Percentiles rank a stretch among this genome's conserved stretches.
phyloP scores from a whole-genome alignment of 768 basidiomycete species.

The Mycena amicta region DNA sequence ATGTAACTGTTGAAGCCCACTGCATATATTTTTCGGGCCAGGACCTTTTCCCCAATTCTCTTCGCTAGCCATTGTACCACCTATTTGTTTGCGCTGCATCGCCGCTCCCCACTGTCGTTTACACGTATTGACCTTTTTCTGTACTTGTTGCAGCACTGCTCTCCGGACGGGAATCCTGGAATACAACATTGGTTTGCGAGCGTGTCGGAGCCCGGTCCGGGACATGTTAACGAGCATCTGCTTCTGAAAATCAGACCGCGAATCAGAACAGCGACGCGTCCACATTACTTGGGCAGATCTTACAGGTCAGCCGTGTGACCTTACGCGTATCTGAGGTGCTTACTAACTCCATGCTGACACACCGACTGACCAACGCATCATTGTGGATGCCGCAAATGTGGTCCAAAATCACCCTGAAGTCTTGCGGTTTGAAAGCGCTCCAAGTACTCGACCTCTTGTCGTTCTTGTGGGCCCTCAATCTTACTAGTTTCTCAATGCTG shows the following conservation, averaged over 20 bases:
- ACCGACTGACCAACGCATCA: neutral
- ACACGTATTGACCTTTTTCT: slow-evolving; percentile 2
- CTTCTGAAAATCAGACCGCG: too few species aligned
- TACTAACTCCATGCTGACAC: neutral
- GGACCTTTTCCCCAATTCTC: slow-evolving; percentile 10
- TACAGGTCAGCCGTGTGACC: too few species aligned
- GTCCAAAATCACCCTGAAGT: neutral
- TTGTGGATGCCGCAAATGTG: neutral
- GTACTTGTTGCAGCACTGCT: neutral
- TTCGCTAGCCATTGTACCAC: slow-evolving; percentile 12
- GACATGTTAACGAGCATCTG: too few species aligned
- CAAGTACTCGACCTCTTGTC: neutral
- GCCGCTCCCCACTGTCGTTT: slow-evolving; percentile 25
- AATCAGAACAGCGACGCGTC: too few species aligned
- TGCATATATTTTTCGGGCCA: slow-evolving; percentile 14
- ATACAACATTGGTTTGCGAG: neutral
- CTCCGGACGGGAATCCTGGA: slow-evolving; percentile 21
- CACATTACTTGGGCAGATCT: too few species aligned
- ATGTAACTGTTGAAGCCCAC: slow-evolving; percentile 5
- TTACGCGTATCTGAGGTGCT: neutral
- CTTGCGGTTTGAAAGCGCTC: slow-evolving; percentile 12
- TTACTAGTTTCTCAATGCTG: slow-evolving; percentile 53
- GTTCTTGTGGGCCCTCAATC: neutral
- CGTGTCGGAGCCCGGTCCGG: too few species aligned
- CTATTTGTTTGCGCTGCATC: slow-evolving; percentile 1